A percentile compares a stretch with the other conserved stretches of the same genome.
phyloP scores from a whole-genome alignment of 371 early-diverging fungal genomes.

The Blakeslea trispora region DNA sequence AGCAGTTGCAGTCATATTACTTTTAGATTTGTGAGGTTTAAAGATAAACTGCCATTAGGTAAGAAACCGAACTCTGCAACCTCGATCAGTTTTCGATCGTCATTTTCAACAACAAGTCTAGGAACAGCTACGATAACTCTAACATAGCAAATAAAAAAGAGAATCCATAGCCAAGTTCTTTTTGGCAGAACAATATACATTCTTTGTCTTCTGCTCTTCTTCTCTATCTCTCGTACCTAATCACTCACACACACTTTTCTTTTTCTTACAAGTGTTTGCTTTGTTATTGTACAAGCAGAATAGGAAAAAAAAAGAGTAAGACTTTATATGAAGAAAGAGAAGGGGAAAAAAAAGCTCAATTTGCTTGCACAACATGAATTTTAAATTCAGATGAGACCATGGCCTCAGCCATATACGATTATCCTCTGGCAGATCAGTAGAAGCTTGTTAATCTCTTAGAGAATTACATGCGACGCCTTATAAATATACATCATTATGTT shows the following conservation, averaged over 20 bases:
- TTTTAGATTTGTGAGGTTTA: slow-evolving; percentile 41
- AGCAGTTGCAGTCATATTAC: slow-evolving; percentile 19
- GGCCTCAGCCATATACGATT: too few species aligned
- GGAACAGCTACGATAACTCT: slow-evolving; percentile 16
- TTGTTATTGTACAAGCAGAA: too few species aligned
- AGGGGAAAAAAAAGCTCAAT: neutral
- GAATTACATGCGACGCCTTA: too few species aligned
- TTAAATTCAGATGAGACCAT: neutral
- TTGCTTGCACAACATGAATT: slow-evolving; percentile 1
- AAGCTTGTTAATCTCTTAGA: too few species aligned
- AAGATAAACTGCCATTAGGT: slow-evolving; percentile 43
- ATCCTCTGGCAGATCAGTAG: too few species aligned
- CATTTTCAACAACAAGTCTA: slow-evolving; percentile 41
- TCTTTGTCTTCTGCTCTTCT: too few species aligned
- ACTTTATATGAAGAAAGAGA: neutral
- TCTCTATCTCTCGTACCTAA: too few species aligned
- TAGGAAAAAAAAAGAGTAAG: too few species aligned
- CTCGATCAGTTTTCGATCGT: slow-evolving; percentile 40
- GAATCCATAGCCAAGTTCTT: neutral
- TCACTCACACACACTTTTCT: too few species aligned
- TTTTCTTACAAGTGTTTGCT: too few species aligned
- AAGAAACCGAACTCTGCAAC: slow-evolving; percentile 58
- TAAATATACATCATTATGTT: too few species aligned
- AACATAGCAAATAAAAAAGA: neutral
- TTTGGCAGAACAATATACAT: neutral